Conservation (phyloP, 1,284 basidiomycete species). For the Ganoderma boninense region DNA sequence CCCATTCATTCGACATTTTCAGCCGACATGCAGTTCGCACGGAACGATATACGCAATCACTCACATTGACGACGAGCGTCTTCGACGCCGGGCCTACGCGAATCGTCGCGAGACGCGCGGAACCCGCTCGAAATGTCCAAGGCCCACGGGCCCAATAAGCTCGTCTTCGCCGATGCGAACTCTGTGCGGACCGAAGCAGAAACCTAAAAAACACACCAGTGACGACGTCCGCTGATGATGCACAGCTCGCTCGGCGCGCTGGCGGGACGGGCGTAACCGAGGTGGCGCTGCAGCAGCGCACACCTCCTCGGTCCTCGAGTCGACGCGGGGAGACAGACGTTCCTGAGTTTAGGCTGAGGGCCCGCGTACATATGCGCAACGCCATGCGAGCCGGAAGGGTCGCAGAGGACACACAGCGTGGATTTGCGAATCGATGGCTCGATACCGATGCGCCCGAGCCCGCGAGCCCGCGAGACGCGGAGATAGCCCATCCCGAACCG, state of each 20-base stretch:
- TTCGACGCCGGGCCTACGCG: neutral
- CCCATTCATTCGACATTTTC: neutral
- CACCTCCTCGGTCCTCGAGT: neutral
- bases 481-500: neutral
- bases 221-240: neutral
- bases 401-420: neutral
- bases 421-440: constrained; percentile 4
- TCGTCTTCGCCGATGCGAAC: neutral
- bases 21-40: neutral
- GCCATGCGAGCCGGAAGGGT: neutral
- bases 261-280: neutral
- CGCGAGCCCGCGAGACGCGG: neutral
- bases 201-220: neutral
- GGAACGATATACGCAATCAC: neutral
- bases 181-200: neutral
- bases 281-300: neutral
- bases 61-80: neutral
- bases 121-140: neutral
- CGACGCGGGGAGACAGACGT: neutral
- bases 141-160: neutral
- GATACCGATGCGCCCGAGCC: constrained; percentile 3
- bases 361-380: neutral
- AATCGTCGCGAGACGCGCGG: neutral
- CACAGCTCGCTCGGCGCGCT: constrained; percentile 1
- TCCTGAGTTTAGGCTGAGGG: neutral